phyloP scores from a whole-genome alignment of 2,329 filamentous ascomycete species.

The Diaporthe destruens region DNA sequence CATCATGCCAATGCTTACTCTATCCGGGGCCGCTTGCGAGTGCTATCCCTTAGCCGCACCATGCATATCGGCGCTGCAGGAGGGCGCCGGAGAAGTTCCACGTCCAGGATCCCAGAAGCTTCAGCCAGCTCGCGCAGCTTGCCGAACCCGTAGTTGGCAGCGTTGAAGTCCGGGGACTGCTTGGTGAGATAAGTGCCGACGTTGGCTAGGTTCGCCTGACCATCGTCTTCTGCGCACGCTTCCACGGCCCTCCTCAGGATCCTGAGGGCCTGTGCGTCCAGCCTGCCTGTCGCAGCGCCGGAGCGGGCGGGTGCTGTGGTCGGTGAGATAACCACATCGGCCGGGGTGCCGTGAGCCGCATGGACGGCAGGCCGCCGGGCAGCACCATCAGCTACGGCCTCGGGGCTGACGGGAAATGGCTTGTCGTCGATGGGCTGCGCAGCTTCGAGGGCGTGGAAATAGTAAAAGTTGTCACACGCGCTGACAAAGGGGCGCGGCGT shows the following conservation, averaged over 20 bases:
- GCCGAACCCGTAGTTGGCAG: conserved; percentile 47
- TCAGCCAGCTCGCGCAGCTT: conserved; percentile 45
- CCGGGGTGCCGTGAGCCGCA: not conserved
- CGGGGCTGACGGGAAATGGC: not conserved
- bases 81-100: not conserved
- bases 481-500: conserved; percentile 50
- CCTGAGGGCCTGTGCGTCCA: not conserved
- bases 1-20: not conserved
- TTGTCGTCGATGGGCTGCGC: not conserved
- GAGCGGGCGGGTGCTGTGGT: not conserved
- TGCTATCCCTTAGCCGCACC: conserved; percentile 26
- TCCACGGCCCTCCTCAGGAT: conserved; percentile 44
- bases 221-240: conserved; percentile 45
- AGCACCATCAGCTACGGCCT: too few species aligned
- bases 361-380: not conserved
- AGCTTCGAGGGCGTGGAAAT: conserved; percentile 43
- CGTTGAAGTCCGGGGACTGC: conserved; percentile 50
- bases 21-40: not conserved
- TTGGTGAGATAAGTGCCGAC: conserved; percentile 48
- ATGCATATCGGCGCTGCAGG: conserved; percentile 11
- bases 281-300: not conserved
- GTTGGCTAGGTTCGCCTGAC: conserved; percentile 47
- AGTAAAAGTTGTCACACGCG: conserved; percentile 52
- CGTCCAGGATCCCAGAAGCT: conserved; percentile 38
- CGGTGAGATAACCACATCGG: not conserved